Percentiles rank a stretch among this genome's conserved stretches.
Conservation (phyloP, 495 filamentous ascomycete species). For the Aspergillus steynii region DNA sequence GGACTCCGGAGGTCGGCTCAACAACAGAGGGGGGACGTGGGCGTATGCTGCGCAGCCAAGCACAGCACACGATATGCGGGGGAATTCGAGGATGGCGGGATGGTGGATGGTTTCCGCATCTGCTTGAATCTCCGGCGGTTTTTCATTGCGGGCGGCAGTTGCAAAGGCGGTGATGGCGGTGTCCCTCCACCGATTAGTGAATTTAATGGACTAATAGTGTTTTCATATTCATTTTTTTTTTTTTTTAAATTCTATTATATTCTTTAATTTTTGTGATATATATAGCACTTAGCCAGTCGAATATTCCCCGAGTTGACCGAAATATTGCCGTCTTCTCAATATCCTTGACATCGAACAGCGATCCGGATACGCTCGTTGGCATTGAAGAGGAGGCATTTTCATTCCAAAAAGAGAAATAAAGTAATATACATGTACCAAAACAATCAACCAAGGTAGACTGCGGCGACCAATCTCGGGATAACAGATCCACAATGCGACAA, state of each 20-base stretch:
- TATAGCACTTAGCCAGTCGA: no score
- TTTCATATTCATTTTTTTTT: no score
- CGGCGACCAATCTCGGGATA: neutral
- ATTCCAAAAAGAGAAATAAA: neutral
- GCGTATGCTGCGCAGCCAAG: slow-evolving; percentile 30
- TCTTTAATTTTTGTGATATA: no score
- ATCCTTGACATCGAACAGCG: no score
- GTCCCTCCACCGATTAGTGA: neutral
- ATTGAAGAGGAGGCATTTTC: neutral
- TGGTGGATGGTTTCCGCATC: slow-evolving; percentile 3
- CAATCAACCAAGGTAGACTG: neutral
- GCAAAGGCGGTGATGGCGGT: slow-evolving; percentile 18
- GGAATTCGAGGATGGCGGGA: slow-evolving; percentile 11
- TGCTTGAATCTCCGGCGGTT: neutral
- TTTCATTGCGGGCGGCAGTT: neutral
- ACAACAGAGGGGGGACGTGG: neutral
- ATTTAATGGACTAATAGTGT: no score
- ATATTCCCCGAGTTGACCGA: no score
- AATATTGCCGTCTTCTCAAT: no score
- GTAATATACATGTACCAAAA: neutral
- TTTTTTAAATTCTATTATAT: neutral
- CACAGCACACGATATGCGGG: slow-evolving; percentile 32
- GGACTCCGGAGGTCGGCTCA: neutral
- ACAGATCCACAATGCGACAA: neutral
- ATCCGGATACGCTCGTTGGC: neutral